Conservation (phyloP, 2,329 filamentous ascomycete species). For the Venturia effusa region DNA sequence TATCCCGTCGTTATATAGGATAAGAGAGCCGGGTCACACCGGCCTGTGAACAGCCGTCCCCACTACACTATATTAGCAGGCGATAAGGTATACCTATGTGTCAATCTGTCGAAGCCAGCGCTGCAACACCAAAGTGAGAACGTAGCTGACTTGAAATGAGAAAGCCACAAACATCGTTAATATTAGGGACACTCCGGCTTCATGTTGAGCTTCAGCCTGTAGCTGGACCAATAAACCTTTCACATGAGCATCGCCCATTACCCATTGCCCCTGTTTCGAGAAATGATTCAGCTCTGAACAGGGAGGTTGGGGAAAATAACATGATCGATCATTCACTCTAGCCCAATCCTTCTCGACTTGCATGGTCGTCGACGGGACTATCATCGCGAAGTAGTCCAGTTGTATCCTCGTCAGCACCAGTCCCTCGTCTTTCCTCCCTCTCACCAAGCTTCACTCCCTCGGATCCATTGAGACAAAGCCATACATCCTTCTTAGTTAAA, state of each 20-base stretch:
- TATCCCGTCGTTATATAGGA: too few relatives aligned
- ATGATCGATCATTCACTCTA: neutral
- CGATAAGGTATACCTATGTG: neutral
- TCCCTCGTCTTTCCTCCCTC: constrained; percentile 1
- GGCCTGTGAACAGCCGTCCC: too few relatives aligned
- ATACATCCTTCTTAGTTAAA: constrained; percentile 94
- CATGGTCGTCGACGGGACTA: neutral
- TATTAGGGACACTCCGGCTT: neutral
- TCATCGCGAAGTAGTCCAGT: neutral
- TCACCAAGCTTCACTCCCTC: constrained; percentile 2
- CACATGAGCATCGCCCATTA: neutral
- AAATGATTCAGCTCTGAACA: neutral
- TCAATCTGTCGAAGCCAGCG: neutral
- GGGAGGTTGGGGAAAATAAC: neutral
- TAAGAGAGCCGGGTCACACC: too few relatives aligned
- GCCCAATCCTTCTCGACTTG: neutral
- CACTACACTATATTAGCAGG: too few relatives aligned
- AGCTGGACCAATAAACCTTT: neutral
- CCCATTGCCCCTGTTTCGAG: neutral
- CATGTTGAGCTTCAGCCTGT: neutral
- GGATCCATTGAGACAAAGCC: constrained; percentile 69
- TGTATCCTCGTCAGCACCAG: neutral
- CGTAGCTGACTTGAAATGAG: too few relatives aligned
- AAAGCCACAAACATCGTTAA: neutral
- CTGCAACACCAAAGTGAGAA: neutral